phyloP scores from a whole-genome alignment of 129 eudicot genomes.

The Lactuca sativa region DNA sequence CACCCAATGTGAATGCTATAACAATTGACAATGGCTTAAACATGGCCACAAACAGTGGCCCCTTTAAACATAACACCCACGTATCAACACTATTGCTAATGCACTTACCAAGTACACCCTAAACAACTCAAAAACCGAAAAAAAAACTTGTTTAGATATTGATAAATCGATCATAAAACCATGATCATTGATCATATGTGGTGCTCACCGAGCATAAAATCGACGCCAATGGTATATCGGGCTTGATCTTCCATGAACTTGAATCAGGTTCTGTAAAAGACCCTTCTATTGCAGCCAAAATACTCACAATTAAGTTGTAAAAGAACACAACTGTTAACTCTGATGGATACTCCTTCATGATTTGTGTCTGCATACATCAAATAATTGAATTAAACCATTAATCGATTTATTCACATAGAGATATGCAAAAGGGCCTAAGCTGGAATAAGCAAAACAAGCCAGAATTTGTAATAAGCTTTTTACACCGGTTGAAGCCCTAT shows the following conservation, averaged over 20 bases:
- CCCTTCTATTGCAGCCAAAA: slow-evolving; percentile 61
- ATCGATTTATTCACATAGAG: background rate
- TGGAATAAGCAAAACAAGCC: no score
- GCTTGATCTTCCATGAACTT: slow-evolving; percentile 60
- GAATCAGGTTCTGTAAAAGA: slow-evolving; percentile 54
- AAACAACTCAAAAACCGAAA: slow-evolving; percentile 6
- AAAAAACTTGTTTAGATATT: slow-evolving; percentile 7
- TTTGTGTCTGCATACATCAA: slow-evolving; percentile 53
- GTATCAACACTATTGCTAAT: slow-evolving; percentile 64
- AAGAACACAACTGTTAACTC: slow-evolving; percentile 81
- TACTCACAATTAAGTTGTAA: slow-evolving; percentile 73
- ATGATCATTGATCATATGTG: background rate
- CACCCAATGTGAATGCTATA: slow-evolving; percentile 81
- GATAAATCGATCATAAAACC: background rate
- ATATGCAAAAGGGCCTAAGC: background rate
- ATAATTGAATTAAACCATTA: background rate
- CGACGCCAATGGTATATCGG: slow-evolving; percentile 67
- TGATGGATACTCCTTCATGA: slow-evolving; percentile 89
- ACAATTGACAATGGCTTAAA: slow-evolving; percentile 82
- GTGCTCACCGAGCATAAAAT: slow-evolving; percentile 71
- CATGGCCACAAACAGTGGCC: slow-evolving; percentile 80
- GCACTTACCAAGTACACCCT: slow-evolving; percentile 66
- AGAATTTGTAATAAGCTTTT: no score
- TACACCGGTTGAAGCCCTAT: no score
- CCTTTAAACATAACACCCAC: slow-evolving; percentile 68